These are phyloP conservation scores for Suillus subaureus DNA, from an alignment of 768 basidiomycete genomes.

Conservation along the genomic window DNA sequence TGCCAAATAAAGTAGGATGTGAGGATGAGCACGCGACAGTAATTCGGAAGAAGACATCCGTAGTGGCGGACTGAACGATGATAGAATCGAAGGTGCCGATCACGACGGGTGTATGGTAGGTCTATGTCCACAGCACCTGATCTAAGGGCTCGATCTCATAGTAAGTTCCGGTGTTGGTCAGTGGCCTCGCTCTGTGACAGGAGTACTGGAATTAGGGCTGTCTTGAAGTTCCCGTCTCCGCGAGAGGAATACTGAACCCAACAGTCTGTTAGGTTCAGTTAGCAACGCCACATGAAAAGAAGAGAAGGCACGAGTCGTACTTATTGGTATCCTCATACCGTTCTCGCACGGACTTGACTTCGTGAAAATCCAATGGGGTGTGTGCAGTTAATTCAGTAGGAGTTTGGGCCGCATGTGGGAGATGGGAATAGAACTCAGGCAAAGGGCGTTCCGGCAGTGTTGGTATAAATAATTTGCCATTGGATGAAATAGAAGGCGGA, in stretches of 20 bases:
- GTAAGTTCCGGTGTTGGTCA: slow-evolving; percentile 2
- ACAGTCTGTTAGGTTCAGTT: slow-evolving; percentile 42
- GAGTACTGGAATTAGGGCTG: not conserved
- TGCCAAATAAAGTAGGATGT: slow-evolving; percentile 5
- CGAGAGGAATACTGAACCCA: slow-evolving; percentile 67
- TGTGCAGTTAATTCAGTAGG: slow-evolving; percentile 10
- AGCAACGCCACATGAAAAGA: slow-evolving; percentile 8
- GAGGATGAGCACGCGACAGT: not conserved
- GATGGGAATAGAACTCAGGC: slow-evolving; percentile 4
- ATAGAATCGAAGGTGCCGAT: slow-evolving; percentile 1
- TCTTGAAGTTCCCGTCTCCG: slow-evolving; percentile 44
- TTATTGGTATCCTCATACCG: slow-evolving; percentile 68
- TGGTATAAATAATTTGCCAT: slow-evolving; percentile 11
- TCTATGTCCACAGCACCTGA: not conserved
- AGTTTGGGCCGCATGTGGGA: slow-evolving; percentile 5
- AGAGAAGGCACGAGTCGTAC: slow-evolving; percentile 35
- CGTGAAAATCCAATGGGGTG: slow-evolving; percentile 32
- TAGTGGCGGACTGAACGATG: not conserved
- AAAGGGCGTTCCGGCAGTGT: slow-evolving; percentile 10
- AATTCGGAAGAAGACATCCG: not conserved
- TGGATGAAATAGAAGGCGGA: slow-evolving; percentile 6
- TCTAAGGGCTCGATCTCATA: slow-evolving; percentile 1
- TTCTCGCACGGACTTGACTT: slow-evolving; percentile 51
- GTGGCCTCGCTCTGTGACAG: not conserved
- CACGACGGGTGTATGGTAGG: not conserved